Conservation (phyloP, 2,329 filamentous ascomycete genomes). For the Metarhizium sp. region DNA sequence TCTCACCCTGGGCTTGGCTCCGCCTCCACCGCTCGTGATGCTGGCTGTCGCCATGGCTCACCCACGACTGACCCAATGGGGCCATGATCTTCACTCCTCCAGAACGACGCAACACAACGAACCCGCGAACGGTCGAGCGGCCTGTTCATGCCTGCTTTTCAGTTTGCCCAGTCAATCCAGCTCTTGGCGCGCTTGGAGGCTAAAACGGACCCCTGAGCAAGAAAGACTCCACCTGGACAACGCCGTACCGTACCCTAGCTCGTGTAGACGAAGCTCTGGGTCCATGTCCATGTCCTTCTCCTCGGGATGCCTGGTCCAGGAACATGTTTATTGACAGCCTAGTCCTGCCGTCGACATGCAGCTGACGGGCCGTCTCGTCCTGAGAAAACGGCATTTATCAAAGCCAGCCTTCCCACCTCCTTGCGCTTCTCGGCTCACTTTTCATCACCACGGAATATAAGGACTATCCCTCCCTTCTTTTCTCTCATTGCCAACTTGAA, state of each 20-base stretch:
- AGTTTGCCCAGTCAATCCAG: not conserved
- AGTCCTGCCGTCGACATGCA: no score
- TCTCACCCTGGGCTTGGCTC: not conserved
- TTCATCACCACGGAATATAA: not conserved
- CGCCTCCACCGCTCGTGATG: not conserved
- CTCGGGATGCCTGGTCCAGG: not conserved
- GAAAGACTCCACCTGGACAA: not conserved
- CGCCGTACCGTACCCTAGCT: constrained; percentile 1
- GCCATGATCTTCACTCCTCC: not conserved
- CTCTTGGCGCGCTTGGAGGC: not conserved
- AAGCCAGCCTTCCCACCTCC: not conserved
- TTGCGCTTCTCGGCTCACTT: not conserved
- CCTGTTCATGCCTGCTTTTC: not conserved
- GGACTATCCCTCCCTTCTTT: not conserved
- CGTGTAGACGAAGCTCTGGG: constrained; percentile 2
- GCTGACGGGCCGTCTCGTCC: not conserved
- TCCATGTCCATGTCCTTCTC: not conserved
- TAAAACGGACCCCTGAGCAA: not conserved
- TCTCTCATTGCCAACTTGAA: not conserved
- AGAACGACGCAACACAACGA: not conserved
- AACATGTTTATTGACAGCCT: not conserved
- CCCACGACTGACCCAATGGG: not conserved
- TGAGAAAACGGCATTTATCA: not conserved
- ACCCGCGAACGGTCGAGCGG: not conserved
- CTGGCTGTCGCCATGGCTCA: not conserved